Conservation (phyloP, 768 basidiomycete species). For the Bullera alba region DNA sequence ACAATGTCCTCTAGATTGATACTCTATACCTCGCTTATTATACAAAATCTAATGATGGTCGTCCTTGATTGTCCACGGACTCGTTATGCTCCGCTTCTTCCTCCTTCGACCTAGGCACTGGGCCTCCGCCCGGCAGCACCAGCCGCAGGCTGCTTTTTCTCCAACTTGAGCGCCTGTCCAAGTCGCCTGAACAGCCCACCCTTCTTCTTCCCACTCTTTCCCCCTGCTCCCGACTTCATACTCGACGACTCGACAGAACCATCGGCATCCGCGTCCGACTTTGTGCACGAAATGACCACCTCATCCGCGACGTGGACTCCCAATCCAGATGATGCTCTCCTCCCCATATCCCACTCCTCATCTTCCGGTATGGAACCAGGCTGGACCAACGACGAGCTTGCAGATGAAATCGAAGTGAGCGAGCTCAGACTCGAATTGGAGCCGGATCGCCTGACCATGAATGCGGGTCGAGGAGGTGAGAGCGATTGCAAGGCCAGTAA, state of each 20-base stretch:
- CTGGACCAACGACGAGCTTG: conserved; percentile 12
- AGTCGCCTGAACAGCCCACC: conserved; percentile 30
- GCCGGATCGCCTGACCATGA: conserved; percentile 15
- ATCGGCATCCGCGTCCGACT: conserved; percentile 31
- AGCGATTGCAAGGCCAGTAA: conserved; percentile 18
- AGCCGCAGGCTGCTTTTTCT: conserved; percentile 20
- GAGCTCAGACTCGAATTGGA: conserved; percentile 15
- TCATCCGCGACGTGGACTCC: not conserved
- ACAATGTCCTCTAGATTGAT: too few species aligned
- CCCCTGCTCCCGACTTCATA: conserved; percentile 8
- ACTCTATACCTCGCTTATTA: too few species aligned
- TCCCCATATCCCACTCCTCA: not conserved
- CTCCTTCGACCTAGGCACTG: conserved; percentile 18
- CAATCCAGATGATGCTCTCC: too few species aligned
- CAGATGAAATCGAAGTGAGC: conserved; percentile 8
- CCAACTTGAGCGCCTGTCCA: conserved; percentile 23
- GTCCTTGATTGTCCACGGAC: too few species aligned
- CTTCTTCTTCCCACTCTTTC: conserved; percentile 9
- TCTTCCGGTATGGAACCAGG: conserved; percentile 14
- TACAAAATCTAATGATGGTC: too few species aligned
- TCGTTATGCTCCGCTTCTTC: too few species aligned
- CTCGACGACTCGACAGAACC: conserved; percentile 15
- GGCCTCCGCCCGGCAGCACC: conserved; percentile 8
- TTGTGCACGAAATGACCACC: conserved; percentile 22
- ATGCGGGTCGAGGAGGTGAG: conserved; percentile 27